Percentiles rank a stretch among this genome's conserved stretches.
These are phyloP conservation scores for Nakazawaea wyomingensis DNA, from an alignment of 805 yeast species.

Conservation along the genomic window DNA sequence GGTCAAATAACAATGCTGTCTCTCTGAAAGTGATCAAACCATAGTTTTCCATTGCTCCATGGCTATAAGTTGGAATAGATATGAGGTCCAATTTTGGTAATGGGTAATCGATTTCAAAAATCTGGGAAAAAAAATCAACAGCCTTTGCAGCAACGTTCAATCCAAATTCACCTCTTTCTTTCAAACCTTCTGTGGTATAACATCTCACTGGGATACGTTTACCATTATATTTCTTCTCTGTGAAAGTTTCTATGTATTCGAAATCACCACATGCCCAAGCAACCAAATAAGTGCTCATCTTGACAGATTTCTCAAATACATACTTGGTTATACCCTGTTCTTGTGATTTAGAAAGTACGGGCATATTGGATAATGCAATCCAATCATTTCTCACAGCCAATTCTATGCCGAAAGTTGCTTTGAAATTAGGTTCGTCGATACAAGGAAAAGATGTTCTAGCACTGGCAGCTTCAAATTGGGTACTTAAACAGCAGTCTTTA, in stretches of 20 bases:
- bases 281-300: constrained; percentile 50
- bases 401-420: constrained; percentile 50
- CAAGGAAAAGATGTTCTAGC: constrained; percentile 58
- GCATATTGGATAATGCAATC: constrained; percentile 43
- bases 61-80: constrained; percentile 74
- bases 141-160: constrained; percentile 42
- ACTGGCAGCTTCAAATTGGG: constrained; percentile 57
- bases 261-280: constrained; percentile 59
- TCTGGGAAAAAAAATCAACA: constrained; percentile 42
- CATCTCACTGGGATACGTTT: constrained; percentile 43
- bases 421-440: constrained; percentile 50
- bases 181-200: constrained; percentile 47
- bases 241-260: constrained; percentile 44
- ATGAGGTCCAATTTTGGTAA: constrained; percentile 76
- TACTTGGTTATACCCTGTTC: constrained; percentile 23
- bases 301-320: constrained; percentile 41
- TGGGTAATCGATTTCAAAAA: constrained; percentile 57
- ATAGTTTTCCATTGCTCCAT: constrained; percentile 93
- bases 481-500: constrained; percentile 35
- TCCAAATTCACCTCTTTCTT: constrained; percentile 43
- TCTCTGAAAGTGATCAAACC: constrained; percentile 69
- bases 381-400: constrained; percentile 27
- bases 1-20: constrained; percentile 49
- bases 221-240: constrained; percentile 33
- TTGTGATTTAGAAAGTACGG: constrained; percentile 23